Base-by-base conservation (phyloP, 1,139 yeast species). In the Yarrowia galli region DNA sequence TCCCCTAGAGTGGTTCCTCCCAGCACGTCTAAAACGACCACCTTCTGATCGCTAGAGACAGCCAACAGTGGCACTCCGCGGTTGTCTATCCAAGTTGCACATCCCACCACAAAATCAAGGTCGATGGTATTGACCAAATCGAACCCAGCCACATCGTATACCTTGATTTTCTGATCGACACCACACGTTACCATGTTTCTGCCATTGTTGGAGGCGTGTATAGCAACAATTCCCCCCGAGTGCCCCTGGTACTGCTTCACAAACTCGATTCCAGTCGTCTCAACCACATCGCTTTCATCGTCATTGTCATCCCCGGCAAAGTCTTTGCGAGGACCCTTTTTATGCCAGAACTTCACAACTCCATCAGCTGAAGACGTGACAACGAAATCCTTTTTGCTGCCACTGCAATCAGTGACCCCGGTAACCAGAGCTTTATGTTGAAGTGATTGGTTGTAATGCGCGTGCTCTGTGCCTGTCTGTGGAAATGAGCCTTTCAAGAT, bases 361-460 rank as follows among this genome's bases (percentile, higher is more conserved):
- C 85, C 85, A 67, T 81, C 83, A 32, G 63, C 70, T n/a, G 81
- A 78, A 1, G 82, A 81, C 0, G 82, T 75, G 13, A 79, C 74
- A 2, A 82, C 68, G 49, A 78, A 71, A 36, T 61, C 66, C 18
- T 61, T 61, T 18, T 48, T 48, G 25, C 35, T 13, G 15, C 38
- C 42, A 18, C 43, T 25, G 23, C 66, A 46, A 46, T 61, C 56
- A 5, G 46, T 35, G 1, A 61, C n/a, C 9, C 56, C 35, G 6
- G 38, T 22, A 4, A 61, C 46, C 16, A 35, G 36, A 0, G 25
- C 46, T 16, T 36, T 46, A 18, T 61, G 66, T 15, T 61, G 56
- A 25, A 61, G 46, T 13, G 66, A 61, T 20, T 61, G 66, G 46
- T 36, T 46, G 46, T 61, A 61, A 23, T 46, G 66, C 18, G 46